Conservation (phyloP, 1,284 basidiomycete species). For the Malassezia equina region DNA sequence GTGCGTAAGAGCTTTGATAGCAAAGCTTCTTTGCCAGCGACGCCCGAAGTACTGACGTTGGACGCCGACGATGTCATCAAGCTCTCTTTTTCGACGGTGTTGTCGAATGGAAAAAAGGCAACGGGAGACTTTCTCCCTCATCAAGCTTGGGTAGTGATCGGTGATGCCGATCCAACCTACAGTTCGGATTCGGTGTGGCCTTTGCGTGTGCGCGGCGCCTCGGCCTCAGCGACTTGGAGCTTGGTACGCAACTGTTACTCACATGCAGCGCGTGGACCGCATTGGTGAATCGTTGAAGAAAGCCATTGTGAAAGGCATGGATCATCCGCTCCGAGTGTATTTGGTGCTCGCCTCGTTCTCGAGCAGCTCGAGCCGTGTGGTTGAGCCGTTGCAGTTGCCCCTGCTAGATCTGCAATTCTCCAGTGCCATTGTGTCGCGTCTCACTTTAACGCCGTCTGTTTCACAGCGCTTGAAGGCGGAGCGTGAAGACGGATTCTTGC, state of each 20-base stretch:
- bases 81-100: constrained; percentile 1
- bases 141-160: constrained; percentile 13
- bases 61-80: constrained; percentile 13
- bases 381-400: background rate
- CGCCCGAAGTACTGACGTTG: background rate
- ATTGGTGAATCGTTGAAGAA: background rate
- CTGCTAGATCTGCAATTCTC: constrained; percentile 6
- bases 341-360: constrained; percentile 11
- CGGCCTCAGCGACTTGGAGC: constrained; percentile 5
- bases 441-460: background rate
- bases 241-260: background rate
- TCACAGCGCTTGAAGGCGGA: constrained; percentile 1
- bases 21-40: background rate
- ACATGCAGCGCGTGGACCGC: constrained; percentile 11
- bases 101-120: background rate
- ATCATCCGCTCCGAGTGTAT: background rate
- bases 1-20: background rate
- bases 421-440: background rate
- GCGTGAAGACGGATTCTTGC: constrained; percentile 7
- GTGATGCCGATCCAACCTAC: background rate
- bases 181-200: constrained; percentile 9
- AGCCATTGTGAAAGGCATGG: background rate
- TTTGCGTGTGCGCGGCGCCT: constrained; percentile 7
- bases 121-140: constrained; percentile 2
- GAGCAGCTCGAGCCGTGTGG: background rate